A percentile compares a stretch with the other conserved stretches of the same genome.
These are phyloP conservation scores for Scheffersomyces amazonensis DNA, from an alignment of 805 yeast species.

Conservation along the genomic window DNA sequence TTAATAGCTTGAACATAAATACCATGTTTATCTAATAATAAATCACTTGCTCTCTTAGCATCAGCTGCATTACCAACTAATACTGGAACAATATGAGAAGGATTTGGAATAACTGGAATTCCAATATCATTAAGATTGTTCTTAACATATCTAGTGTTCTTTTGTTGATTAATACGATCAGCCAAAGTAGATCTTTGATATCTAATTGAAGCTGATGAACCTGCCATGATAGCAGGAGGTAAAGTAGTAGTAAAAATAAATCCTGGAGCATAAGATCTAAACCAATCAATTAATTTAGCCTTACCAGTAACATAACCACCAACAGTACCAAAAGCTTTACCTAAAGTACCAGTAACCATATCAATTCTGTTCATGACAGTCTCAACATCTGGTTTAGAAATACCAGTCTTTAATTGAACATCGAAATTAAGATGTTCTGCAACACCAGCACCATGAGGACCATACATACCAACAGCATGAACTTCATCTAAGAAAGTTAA, in stretches of 20 bases:
- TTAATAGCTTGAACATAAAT: slow-evolving; percentile 98
- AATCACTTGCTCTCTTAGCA: slow-evolving; percentile 89
- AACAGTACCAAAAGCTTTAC: slow-evolving; percentile 94
- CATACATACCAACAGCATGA: slow-evolving; percentile 98
- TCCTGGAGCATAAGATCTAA: slow-evolving; percentile 95
- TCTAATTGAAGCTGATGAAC: slow-evolving; percentile 83
- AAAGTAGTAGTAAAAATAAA: slow-evolving; percentile 94
- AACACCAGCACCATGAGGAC: slow-evolving; percentile 99
- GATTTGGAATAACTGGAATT: slow-evolving; percentile 95
- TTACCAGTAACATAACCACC: slow-evolving; percentile 98
- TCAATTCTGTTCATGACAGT: slow-evolving; percentile 89
- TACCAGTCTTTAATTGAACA: slow-evolving; percentile 68
- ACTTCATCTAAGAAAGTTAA: slow-evolving; percentile 96
- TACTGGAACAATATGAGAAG: slow-evolving; percentile 95
- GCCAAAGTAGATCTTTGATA: slow-evolving; percentile 73
- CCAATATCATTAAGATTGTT: slow-evolving; percentile 63
- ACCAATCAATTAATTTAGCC: slow-evolving; percentile 83
- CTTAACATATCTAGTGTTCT: slow-evolving; percentile 82
- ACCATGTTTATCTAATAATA: slow-evolving; percentile 75
- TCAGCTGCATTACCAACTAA: slow-evolving; percentile 91
- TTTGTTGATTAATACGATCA: slow-evolving; percentile 83
- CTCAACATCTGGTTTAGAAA: slow-evolving; percentile 41
- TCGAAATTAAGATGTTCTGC: slow-evolving; percentile 95
- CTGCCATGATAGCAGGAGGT: slow-evolving; percentile 98
- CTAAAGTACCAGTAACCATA: slow-evolving; percentile 95